A percentile compares a stretch with the other conserved stretches of the same genome.
These are phyloP conservation scores for Kwoniella heveanensis DNA, from an alignment of 768 basidiomycete species.

Conservation along the genomic window DNA sequence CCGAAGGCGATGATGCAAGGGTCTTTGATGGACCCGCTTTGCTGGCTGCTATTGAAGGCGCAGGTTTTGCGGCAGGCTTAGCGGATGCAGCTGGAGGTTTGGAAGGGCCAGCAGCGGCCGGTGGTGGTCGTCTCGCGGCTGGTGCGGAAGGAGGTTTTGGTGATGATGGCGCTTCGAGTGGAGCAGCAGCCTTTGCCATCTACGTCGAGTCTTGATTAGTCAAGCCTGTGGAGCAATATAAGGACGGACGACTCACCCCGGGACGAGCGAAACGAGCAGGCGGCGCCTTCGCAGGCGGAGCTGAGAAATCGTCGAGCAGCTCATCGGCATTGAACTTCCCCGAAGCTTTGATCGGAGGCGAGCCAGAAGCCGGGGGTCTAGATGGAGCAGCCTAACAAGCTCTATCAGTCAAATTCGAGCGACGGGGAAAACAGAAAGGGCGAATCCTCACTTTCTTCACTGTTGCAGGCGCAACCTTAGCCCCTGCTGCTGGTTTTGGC, in stretches of 20 bases:
- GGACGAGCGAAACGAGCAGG: slow-evolving; percentile 42
- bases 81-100: slow-evolving; percentile 44
- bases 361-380: slow-evolving; percentile 25
- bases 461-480: slow-evolving; percentile 21
- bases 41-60: slow-evolving; percentile 35
- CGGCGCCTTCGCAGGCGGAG: slow-evolving; percentile 38
- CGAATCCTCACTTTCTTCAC: slow-evolving; percentile 39
- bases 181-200: slow-evolving; percentile 26
- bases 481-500: slow-evolving; percentile 14
- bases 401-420: no score
- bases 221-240: neutral
- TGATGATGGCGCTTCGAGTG: slow-evolving; percentile 29
- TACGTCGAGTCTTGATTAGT: no score
- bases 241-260: slow-evolving; percentile 16
- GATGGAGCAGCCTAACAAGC: neutral
- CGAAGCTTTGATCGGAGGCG: slow-evolving; percentile 44
- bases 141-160: slow-evolving; percentile 23
- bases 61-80: slow-evolving; percentile 53
- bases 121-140: neutral
- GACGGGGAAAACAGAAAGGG: neutral
- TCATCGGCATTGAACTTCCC: slow-evolving; percentile 37
- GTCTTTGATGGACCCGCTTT: slow-evolving; percentile 60
- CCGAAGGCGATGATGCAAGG: slow-evolving; percentile 63
- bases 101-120: neutral
- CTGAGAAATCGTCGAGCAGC: slow-evolving; percentile 53